phyloP scores from a whole-genome alignment of 2,329 filamentous ascomycete species.

The Colletotrichum simmondsii region DNA sequence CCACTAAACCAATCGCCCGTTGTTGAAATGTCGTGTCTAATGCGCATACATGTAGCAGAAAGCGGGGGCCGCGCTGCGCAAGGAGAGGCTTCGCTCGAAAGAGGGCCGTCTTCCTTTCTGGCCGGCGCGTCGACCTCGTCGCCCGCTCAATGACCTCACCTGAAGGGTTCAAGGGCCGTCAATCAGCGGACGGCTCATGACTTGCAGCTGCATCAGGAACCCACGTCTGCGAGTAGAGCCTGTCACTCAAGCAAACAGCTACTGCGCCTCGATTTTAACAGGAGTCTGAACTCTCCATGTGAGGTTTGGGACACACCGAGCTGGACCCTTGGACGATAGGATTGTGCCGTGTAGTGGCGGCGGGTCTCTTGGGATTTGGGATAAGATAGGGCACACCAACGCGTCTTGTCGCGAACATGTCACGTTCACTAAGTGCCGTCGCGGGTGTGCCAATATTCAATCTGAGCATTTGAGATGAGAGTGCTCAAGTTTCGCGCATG shows the following conservation, averaged over 20 bases:
- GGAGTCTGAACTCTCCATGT: not conserved
- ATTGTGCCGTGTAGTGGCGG: not conserved
- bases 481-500: too few relatives aligned
- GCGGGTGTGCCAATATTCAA: not conserved
- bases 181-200: too few relatives aligned
- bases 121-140: not conserved
- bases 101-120: not conserved
- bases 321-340: too few relatives aligned
- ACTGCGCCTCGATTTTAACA: not conserved
- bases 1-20: constrained; percentile 34
- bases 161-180: too few relatives aligned
- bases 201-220: too few relatives aligned
- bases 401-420: constrained; percentile 10
- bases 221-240: not conserved
- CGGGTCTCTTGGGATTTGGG: not conserved
- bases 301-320: too few relatives aligned
- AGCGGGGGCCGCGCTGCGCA: too few relatives aligned
- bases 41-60: accelerated
- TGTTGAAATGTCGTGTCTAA: accelerated
- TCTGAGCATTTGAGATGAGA: not conserved
- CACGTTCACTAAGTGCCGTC: not conserved
- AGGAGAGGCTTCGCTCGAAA: too few relatives aligned
- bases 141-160: not conserved
- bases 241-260: too few relatives aligned
- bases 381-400: constrained; percentile 19